Base-by-base conservation (phyloP, 805 yeast species). In the Metschnikowia rubicola region DNA sequence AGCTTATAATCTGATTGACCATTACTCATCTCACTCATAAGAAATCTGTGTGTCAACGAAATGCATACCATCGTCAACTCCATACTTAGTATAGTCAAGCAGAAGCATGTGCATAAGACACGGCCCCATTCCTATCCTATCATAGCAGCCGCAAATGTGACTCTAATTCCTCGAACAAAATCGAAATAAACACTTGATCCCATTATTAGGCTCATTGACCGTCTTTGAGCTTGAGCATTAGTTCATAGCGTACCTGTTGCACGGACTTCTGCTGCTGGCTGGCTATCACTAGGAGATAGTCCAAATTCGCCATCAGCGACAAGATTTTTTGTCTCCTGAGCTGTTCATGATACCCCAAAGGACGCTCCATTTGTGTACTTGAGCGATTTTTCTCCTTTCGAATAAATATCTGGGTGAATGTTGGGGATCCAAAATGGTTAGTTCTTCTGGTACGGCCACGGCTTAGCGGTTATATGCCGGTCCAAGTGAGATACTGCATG, bases 221-320 rank as follows among this genome's bases (percentile, higher is more conserved):
- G n/a, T 50, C 49, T 38, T 42, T 53, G 31, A 51, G 50, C 45
- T 61, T 63, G 48, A 61, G 49, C 64, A 61, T 62, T 42, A 72
- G 52, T 53, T 72, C 77, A 49, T 71, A 66, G 44, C 63, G 65
- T 35, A 72, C 73, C 53, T 71, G 75, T 51, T 68, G 70, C 31
- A 72, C 75, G 6, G 72, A 62, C 47, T 71, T 71, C 45, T 66
- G 65, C 53, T 71, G 74, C 54, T 70, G 75, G 40, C 59, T 59
- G 11, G 77, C 76, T 26, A 68, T 62, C 37, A 67, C 64, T 48
- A 70, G 51, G 37, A 69, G 55, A 47, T 65, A 69, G 49, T 69
- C 74, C 47, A 57, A 59, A 52, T 70, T 72, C 44, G 70, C 74
- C 53, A 71, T 52, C 41, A 75, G 69, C 45, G 69, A 68, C 43